phyloP scores from a whole-genome alignment of 441 rosid species.

The Erysimum cheiri region DNA sequence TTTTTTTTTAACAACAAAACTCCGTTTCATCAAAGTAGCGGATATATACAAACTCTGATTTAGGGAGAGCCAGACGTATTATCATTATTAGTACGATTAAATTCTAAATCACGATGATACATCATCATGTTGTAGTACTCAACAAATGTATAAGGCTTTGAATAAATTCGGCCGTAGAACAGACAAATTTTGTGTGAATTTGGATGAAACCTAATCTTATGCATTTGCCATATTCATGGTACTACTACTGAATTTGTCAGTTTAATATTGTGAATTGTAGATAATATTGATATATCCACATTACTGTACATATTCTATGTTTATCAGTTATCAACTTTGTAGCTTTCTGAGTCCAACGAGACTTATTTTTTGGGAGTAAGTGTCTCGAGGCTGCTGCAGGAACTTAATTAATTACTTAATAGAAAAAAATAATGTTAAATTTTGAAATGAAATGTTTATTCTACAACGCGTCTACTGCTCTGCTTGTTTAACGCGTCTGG shows the following conservation, averaged over 20 bases:
- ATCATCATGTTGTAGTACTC: background rate
- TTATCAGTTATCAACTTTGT: conserved; percentile 21
- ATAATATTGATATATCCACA: conserved; percentile 14
- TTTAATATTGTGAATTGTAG: background rate
- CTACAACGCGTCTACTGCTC: conserved; percentile 22
- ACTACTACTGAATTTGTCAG: conserved; percentile 21
- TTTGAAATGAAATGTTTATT: background rate
- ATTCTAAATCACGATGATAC: background rate
- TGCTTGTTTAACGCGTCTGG: conserved; percentile 32
- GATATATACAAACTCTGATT: too few relatives aligned
- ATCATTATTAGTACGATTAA: background rate
- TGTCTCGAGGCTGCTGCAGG: conserved; percentile 36
- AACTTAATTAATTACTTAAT: background rate
- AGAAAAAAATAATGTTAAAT: background rate
- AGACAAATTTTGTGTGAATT: background rate
- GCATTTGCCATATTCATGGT: conserved; percentile 28
- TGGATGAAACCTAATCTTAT: background rate
- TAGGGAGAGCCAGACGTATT: background rate
- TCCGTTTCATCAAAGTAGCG: too few relatives aligned
- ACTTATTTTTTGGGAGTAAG: conserved; percentile 19
- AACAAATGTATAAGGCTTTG: background rate
- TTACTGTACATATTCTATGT: conserved; percentile 7
- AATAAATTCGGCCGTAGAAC: background rate
- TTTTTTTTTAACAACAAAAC: too few relatives aligned
- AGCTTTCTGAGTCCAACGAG: conserved; percentile 22